phyloP scores from a whole-genome alignment of 495 filamentous ascomycete species.

The Aspergillus homomorphus region DNA sequence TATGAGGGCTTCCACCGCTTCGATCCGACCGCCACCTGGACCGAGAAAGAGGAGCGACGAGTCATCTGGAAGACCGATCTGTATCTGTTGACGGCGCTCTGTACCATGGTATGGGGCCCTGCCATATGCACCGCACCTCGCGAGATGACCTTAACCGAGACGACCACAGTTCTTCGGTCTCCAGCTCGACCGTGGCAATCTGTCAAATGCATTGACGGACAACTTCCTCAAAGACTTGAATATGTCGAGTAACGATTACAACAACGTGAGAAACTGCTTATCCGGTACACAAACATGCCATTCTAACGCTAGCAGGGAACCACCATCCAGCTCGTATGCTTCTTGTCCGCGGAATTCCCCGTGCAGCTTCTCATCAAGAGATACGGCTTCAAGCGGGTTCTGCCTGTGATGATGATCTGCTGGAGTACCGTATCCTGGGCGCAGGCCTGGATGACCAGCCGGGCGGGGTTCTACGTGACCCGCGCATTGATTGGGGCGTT shows the following conservation, averaged over 20 bases:
- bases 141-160: too few relatives aligned
- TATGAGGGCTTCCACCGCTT: conserved; percentile 51
- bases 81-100: conserved; percentile 46
- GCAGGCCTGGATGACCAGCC: conserved; percentile 37
- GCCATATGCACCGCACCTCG: not conserved
- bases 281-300: conserved; percentile 35
- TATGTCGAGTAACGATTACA: conserved; percentile 48
- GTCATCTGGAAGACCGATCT: conserved; percentile 51
- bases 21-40: conserved; percentile 51
- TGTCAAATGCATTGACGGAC: conserved; percentile 52
- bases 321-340: conserved; percentile 33
- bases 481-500: conserved; percentile 24
- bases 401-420: conserved; percentile 38
- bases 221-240: conserved; percentile 51
- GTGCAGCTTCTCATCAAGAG: conserved; percentile 35
- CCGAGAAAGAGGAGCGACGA: conserved; percentile 46
- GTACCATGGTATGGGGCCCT: conserved; percentile 39
- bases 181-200: conserved; percentile 55
- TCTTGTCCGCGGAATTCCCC: conserved; percentile 35
- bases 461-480: conserved; percentile 38
- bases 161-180: conserved; percentile 48
- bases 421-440: conserved; percentile 46
- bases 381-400: conserved; percentile 20
- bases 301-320: conserved; percentile 21
- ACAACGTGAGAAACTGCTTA: conserved; percentile 33